Evolutionary conservation across 208 protist genomes (phyloP), one percentile per base, ranked within the genome.

Genomic region (Trypanosoma vivax): DNA sequence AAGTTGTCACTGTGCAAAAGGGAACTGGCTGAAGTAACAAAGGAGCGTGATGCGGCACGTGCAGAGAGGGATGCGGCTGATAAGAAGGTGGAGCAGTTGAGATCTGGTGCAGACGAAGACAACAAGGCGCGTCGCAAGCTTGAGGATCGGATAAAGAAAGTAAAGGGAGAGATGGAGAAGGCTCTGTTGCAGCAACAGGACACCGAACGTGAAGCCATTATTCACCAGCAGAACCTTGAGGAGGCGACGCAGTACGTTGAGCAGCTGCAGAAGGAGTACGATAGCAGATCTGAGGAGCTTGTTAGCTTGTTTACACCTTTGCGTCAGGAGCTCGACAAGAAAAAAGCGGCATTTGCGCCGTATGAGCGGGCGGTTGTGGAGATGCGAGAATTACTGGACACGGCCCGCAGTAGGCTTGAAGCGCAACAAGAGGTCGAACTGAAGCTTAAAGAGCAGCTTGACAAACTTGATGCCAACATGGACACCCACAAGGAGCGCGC

Each of bases 321-420:
- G 14, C 91, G 96, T 27, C 69, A 83, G 39, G 59, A 94, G 56
- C 76, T 98, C 33, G 97, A 98, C 53, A 76, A 75, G 35, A 92
- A 90, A 63, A 92, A 95, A 58, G 70, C 89, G 29, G 74, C 79
- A 18, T 57, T 97, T 25, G 81, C 91, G 11, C 97, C 95, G 16
- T 96, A 75, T 48, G 88, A 91, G 46, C 76, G 73, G 9, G 76
- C 86, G 39, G 77, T 94, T 11, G 73, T 71, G 5, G 76, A 84
- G 50, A 80, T 83, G 0, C 65, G 48, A 19, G 83, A 76, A 57
- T 62, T 62, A 42, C 66, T 85, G 27, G 49, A 59, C 41, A 82
- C 78, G 13, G 72, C 62, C 7, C 54, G 68, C 45, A 69, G 63
- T 31, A 73, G 76, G 18, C 50, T 90, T 24, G 19, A 45, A 2